Percentiles rank a stretch among this genome's conserved stretches.
Conservation (phyloP, 2,329 filamentous ascomycete genomes). For the Pseudogymnoascus sp. region DNA sequence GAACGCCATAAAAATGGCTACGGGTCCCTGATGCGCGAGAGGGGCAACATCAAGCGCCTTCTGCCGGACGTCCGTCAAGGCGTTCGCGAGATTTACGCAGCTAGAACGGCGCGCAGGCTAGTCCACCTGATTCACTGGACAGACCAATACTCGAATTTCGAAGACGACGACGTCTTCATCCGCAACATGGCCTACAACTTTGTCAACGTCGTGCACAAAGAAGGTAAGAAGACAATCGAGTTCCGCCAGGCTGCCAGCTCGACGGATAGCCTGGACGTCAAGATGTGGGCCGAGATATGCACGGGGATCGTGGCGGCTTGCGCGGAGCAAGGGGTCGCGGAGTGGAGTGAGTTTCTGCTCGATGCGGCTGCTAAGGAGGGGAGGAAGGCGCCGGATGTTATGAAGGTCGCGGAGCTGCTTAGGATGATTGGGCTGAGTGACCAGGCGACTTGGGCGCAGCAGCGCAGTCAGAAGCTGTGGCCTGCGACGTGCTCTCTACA, state of each 20-base stretch:
- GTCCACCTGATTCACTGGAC: neutral
- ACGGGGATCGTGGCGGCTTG: neutral
- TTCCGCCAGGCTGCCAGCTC: neutral
- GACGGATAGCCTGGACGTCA: neutral
- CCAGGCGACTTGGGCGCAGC: neutral
- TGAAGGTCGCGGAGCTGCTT: neutral
- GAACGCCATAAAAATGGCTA: neutral
- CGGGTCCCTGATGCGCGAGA: neutral
- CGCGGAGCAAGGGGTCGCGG: neutral
- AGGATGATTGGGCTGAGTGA: neutral
- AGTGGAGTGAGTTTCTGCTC: neutral
- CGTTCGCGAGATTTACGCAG: neutral
- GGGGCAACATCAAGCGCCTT: neutral
- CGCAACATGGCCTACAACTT: neutral
- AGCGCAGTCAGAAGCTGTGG: neutral
- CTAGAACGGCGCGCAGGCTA: neutral
- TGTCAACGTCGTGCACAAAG: neutral
- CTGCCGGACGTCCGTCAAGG: neutral
- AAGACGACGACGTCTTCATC: neutral
- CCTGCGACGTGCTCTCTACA: neutral
- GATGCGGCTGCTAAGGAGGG: neutral
- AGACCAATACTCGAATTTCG: neutral
- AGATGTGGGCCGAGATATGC: neutral
- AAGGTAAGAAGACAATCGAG: neutral
- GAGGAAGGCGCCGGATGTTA: neutral